Evolutionary conservation across 192 early-diverging fungal species (phyloP), one percentile per base, ranked within the genome.

Genomic region (Mycoemilia scoparia): DNA sequence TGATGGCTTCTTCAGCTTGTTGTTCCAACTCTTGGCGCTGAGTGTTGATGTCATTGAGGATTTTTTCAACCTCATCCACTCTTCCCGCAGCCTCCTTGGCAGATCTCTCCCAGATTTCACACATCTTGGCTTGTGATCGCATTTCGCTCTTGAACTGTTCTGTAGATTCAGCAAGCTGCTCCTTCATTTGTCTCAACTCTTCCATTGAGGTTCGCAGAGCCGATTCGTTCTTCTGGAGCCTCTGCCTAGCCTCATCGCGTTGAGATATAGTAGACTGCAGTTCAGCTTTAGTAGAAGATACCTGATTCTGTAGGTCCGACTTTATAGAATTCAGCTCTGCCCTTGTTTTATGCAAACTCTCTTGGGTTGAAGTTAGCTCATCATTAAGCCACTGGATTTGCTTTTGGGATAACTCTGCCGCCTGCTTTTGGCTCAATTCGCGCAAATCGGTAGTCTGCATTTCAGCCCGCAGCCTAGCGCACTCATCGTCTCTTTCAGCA

Each of bases 71-170:
- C 29, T 71, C 66, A 4, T 54, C 55, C 17, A 67, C 45, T 6
- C 67, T 61, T 12, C 41, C 37, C 38, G 73, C 74, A 35, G 63
- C 56, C 1, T 69, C 67, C 11, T 55, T 48, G 2, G 67, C 66
- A 20, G 60, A 60, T 15, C 58, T 52, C 45, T 71, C 66, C 56
- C 65, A 76, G 23, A 78, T 60, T 7, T 57, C 66, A 14, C 64
- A 63, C 19, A 78, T 57, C 32, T 65, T 60, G 33, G 65, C 67
- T 44, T 78, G 79, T 3, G 68, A 59, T 8, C 57, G 63, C 69
- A 78, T 76, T 33, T 82, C 79, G 37, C 48, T 59, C 16, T 62
- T 52, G 53, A 77, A 82, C 36, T 69, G 64, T 39, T 73, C 67
- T 2, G 60, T 56, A 33, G 67, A 62, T 26, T 76, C 67, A 5